A percentile compares a stretch with the other conserved stretches of the same genome.
Conservation (phyloP, 2,329 filamentous ascomycete species). For the Thelonectria rubi region DNA sequence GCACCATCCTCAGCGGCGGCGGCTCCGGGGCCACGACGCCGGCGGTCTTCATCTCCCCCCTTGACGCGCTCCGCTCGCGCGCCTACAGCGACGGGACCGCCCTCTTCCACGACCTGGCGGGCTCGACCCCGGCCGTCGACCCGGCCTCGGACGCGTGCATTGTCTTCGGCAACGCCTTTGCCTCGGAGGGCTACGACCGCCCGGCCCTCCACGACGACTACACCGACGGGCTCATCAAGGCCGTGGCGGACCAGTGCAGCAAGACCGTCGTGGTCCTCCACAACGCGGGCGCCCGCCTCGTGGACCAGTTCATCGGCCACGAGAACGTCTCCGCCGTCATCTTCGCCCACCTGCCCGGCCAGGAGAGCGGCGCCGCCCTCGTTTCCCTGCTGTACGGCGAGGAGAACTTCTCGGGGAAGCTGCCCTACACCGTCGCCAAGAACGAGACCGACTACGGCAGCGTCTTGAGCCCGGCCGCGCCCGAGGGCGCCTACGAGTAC, state of each 20-base stretch:
- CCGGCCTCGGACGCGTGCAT: conserved; percentile 7
- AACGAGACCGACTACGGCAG: conserved; percentile 59
- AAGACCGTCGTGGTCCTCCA: conserved; percentile 67
- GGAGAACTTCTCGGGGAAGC: conserved; percentile 62
- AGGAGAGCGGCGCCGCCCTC: conserved; percentile 68
- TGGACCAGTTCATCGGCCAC: conserved; percentile 71
- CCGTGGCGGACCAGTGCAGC: conserved; percentile 1
- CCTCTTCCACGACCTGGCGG: background rate
- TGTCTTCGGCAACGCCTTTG: conserved; percentile 8
- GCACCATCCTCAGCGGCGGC: conserved; percentile 9
- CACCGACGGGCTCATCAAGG: conserved; percentile 2
- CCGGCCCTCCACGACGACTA: conserved; percentile 6
- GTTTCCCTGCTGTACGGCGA: conserved; percentile 67
- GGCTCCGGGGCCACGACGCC: conserved; percentile 7
- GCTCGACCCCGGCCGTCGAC: background rate
- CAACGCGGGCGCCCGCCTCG: conserved; percentile 67
- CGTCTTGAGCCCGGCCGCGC: background rate
- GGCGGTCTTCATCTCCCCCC: background rate
- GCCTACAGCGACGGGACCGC: background rate
- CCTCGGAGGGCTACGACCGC: conserved; percentile 5
- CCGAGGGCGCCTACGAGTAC: background rate
- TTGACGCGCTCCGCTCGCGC: conserved; percentile 3
- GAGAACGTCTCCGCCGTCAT: conserved; percentile 71
- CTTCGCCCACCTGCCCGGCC: conserved; percentile 71
- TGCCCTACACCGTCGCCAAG: conserved; percentile 69